Evolutionary conservation across 805 yeast genomes (phyloP).

Genomic region (Saccharomycopsis selenospora): DNA sequence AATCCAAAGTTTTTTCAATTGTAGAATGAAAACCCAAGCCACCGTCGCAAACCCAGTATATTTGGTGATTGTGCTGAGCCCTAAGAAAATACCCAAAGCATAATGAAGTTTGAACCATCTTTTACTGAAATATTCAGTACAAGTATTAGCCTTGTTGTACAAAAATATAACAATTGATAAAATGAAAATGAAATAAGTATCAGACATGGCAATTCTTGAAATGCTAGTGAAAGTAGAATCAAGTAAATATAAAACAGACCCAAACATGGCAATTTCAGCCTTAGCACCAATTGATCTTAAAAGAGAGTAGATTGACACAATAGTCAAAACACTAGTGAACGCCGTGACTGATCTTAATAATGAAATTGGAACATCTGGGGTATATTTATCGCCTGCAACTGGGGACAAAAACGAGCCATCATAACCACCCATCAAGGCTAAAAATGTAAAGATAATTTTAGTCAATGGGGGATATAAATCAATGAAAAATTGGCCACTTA

Average conservation of each 20-base stretch:
- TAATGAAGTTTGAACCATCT: conserved; percentile 49
- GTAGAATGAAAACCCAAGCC: conserved; percentile 51
- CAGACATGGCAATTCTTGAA: conserved; percentile 45
- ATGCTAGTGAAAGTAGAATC: conserved; percentile 64
- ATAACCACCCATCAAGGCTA: conserved; percentile 31
- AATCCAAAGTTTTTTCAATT: conserved; percentile 53
- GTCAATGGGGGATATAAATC: conserved; percentile 72
- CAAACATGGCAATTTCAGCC: conserved; percentile 41
- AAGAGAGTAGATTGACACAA: conserved; percentile 46
- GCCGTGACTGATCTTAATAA: conserved; percentile 54
- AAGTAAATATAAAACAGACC: conserved; percentile 43
- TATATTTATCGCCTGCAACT: not conserved
- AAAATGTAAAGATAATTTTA: conserved; percentile 48
- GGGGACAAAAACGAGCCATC: conserved; percentile 26
- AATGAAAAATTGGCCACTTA: conserved; percentile 53
- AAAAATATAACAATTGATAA: conserved; percentile 27
- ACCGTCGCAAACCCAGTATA: conserved; percentile 65
- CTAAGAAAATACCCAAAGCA: conserved; percentile 46
- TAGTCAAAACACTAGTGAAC: conserved; percentile 44
- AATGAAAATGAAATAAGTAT: conserved; percentile 37
- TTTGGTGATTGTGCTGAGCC: conserved; percentile 53
- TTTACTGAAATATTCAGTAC: conserved; percentile 36
- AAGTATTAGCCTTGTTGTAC: conserved; percentile 40
- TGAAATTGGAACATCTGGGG: conserved; percentile 39
- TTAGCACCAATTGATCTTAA: conserved; percentile 51